phyloP scores from a whole-genome alignment of 1,284 basidiomycete genomes.

The Amylostereum areolatum region DNA sequence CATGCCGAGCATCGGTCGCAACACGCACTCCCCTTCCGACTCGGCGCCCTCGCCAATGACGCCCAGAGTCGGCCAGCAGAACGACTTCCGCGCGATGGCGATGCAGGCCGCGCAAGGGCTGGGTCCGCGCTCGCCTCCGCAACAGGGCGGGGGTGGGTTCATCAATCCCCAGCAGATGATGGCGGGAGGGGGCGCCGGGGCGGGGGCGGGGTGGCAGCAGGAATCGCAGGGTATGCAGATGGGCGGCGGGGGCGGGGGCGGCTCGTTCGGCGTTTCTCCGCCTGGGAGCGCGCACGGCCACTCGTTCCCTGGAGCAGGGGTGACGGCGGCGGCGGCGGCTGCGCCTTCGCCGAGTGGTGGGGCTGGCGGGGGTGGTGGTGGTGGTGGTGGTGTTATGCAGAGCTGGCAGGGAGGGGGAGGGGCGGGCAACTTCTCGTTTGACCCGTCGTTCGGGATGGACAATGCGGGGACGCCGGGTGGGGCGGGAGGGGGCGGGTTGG shows the following conservation, averaged over 20 bases:
- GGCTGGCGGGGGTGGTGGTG: conserved; percentile 10
- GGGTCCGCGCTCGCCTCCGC: conserved; percentile 14
- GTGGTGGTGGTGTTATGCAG: conserved; percentile 5
- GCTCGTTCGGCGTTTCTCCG: conserved; percentile 38
- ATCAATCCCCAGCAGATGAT: conserved; percentile 18
- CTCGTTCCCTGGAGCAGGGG: conserved; percentile 17
- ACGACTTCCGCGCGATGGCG: conserved; percentile 45
- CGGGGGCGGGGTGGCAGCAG: neutral
- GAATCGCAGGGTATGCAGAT: conserved; percentile 3
- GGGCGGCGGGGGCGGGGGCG: conserved; percentile 14
- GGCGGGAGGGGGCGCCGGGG: conserved; percentile 10
- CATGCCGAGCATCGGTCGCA: conserved; percentile 68
- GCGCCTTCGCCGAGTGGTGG: conserved; percentile 27
- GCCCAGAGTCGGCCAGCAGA: conserved; percentile 36
- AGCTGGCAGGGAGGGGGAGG: conserved; percentile 7
- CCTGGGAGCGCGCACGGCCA: conserved; percentile 23
- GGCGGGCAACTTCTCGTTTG: conserved; percentile 4
- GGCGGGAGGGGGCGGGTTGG: conserved; percentile 7
- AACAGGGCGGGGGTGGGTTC: conserved; percentile 9
- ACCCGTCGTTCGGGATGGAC: neutral
- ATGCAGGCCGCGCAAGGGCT: conserved; percentile 28
- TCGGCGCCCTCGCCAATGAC: conserved; percentile 53
- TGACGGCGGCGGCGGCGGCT: conserved; percentile 18
- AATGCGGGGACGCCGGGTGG: conserved; percentile 4
- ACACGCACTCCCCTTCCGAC: conserved; percentile 64